Evolutionary conservation across 495 filamentous ascomycete genomes (phyloP).

Genomic region (Penicillium pulvis): DNA sequence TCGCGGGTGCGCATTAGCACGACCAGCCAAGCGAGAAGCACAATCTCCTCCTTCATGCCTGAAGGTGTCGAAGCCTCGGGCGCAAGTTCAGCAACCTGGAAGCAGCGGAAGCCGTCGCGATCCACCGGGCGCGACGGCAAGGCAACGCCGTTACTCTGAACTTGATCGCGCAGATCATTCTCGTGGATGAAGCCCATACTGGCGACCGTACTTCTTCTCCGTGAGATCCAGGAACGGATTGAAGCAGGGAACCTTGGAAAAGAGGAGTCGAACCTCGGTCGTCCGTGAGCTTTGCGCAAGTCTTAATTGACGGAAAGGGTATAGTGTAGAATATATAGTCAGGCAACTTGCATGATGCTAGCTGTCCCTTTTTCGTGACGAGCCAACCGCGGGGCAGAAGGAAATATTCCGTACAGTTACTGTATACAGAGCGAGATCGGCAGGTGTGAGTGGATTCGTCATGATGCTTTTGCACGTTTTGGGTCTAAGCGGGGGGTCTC

Average conservation of each 20-base stretch:
- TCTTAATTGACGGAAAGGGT: conserved; percentile 13
- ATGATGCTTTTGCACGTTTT: background rate
- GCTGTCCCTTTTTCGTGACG: background rate
- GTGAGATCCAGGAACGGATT: conserved; percentile 12
- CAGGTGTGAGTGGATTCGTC: background rate
- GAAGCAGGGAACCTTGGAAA: conserved; percentile 2
- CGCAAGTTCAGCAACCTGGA: conserved; percentile 22
- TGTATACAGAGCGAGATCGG: conserved; percentile 9
- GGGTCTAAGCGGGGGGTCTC: conserved; percentile 1
- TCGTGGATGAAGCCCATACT: conserved; percentile 35
- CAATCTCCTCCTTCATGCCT: conserved; percentile 39
- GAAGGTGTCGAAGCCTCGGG: conserved; percentile 19
- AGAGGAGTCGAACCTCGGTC: conserved; percentile 12
- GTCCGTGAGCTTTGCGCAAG: conserved; percentile 11
- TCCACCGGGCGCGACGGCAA: background rate
- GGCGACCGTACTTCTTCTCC: conserved; percentile 16
- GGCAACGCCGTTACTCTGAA: background rate
- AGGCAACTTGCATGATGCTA: conserved; percentile 5
- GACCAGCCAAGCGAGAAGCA: conserved; percentile 48
- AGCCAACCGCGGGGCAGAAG: conserved; percentile 5
- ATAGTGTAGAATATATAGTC: conserved; percentile 21
- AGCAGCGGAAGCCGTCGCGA: conserved; percentile 16
- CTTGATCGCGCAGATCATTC: conserved; percentile 13
- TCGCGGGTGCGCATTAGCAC: conserved; percentile 42
- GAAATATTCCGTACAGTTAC: conserved; percentile 8